A percentile compares a stretch with the other conserved stretches of the same genome.
phyloP scores from a whole-genome alignment of 352 stramenopile species.

The Pythium dissotocum region DNA sequence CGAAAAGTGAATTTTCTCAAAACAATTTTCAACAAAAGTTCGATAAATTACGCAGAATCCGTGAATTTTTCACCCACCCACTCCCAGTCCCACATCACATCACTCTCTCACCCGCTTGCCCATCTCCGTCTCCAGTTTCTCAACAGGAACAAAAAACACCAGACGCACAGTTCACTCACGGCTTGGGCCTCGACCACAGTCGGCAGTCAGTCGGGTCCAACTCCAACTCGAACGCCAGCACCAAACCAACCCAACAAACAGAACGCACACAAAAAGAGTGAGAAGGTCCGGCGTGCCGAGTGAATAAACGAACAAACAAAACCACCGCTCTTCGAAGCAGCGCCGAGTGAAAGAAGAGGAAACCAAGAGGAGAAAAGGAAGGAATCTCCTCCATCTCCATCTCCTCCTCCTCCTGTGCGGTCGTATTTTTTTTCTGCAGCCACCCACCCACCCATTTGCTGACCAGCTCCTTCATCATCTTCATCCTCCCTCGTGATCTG shows the following conservation, averaged over 20 bases:
- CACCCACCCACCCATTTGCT: neutral
- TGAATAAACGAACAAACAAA: neutral
- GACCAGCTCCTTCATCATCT: neutral
- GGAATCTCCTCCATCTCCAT: neutral
- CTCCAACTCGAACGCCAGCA: neutral
- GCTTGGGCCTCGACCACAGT: neutral
- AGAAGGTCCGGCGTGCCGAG: neutral
- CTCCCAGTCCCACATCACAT: neutral
- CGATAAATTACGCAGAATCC: neutral
- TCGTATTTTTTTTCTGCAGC: neutral
- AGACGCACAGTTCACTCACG: neutral
- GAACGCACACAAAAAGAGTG: neutral
- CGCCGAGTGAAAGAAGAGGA: neutral
- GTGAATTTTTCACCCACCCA: neutral
- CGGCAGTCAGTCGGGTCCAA: neutral
- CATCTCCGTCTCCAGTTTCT: slow-evolving; percentile 3
- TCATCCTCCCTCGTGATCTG: neutral
- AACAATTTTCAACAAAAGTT: neutral
- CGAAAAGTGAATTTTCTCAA: neutral
- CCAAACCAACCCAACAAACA: neutral
- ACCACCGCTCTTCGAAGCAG: neutral
- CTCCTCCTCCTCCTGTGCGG: neutral
- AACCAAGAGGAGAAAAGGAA: neutral
- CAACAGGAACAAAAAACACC: slow-evolving; percentile 41
- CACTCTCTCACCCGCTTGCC: neutral